phyloP scores from a whole-genome alignment of 495 filamentous ascomycete genomes.

The Penicillium pancosmium region DNA sequence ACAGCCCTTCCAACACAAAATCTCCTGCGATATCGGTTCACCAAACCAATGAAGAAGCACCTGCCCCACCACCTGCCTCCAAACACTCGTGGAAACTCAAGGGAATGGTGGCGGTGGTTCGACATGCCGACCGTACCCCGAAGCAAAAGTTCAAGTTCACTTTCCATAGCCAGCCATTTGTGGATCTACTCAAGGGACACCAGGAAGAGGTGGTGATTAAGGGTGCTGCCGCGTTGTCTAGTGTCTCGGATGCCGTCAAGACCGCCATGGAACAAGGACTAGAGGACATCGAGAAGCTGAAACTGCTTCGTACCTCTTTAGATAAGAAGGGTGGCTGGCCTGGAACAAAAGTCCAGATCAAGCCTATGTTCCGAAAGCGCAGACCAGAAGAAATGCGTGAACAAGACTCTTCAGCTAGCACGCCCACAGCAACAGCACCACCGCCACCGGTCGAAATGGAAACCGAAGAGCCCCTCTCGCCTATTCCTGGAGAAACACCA shows the following conservation, averaged over 20 bases:
- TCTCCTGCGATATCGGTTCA: slow-evolving; percentile 35
- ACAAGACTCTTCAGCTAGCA: slow-evolving; percentile 18
- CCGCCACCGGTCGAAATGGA: slow-evolving; percentile 11
- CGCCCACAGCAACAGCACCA: background rate
- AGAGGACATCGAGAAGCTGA: slow-evolving; percentile 87
- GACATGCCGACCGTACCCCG: slow-evolving; percentile 94
- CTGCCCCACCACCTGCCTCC: slow-evolving; percentile 72
- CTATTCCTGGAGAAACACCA: slow-evolving; percentile 20
- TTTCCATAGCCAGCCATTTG: slow-evolving; percentile 95
- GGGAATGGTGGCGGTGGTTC: slow-evolving; percentile 95
- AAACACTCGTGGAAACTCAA: slow-evolving; percentile 98
- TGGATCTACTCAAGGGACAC: slow-evolving; percentile 89
- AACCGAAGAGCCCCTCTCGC: slow-evolving; percentile 28
- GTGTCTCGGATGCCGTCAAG: slow-evolving; percentile 83
- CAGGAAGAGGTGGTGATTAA: slow-evolving; percentile 95
- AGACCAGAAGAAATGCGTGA: slow-evolving; percentile 59
- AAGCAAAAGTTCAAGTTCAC: slow-evolving; percentile 99
- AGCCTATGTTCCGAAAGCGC: slow-evolving; percentile 92
- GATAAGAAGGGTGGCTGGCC: slow-evolving; percentile 91
- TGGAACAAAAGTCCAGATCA: slow-evolving; percentile 98
- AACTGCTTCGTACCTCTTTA: slow-evolving; percentile 77
- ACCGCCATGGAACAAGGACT: slow-evolving; percentile 72
- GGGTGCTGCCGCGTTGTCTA: slow-evolving; percentile 85
- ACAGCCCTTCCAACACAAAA: slow-evolving; percentile 35
- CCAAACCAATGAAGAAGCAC: slow-evolving; percentile 29